These are phyloP conservation scores for Trypanosoma platydactyli DNA, from an alignment of 208 protist species.

Conservation along the genomic window DNA sequence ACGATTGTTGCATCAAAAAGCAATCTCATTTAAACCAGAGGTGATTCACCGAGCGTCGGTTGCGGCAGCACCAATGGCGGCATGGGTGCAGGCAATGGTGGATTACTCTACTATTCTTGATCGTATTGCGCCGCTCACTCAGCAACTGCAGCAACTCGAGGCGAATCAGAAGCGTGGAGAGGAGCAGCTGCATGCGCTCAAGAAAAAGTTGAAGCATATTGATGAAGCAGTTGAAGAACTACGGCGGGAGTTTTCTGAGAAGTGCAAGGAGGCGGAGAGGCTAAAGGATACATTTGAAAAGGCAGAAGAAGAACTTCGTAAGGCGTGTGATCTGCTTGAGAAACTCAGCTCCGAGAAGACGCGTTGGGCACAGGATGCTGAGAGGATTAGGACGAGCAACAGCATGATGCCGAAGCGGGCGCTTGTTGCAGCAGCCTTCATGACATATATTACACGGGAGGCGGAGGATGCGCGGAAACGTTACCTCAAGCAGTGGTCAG, in stretches of 20 bases:
- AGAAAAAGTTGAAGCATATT: slow-evolving; percentile 88
- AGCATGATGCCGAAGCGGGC: slow-evolving; percentile 78
- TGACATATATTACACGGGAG: slow-evolving; percentile 90
- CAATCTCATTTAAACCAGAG: slow-evolving; percentile 91
- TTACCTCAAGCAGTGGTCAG: slow-evolving; percentile 81
- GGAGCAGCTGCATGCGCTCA: slow-evolving; percentile 70
- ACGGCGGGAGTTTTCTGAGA: slow-evolving; percentile 82
- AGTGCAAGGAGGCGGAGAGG: slow-evolving; percentile 93
- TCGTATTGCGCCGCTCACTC: slow-evolving; percentile 83
- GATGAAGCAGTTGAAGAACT: slow-evolving; percentile 83
- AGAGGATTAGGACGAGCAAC: slow-evolving; percentile 66
- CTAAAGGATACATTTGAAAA: slow-evolving; percentile 87
- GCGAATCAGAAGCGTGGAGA: slow-evolving; percentile 72
- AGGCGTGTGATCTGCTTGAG: slow-evolving; percentile 91
- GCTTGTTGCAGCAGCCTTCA: slow-evolving; percentile 88
- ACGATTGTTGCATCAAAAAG: slow-evolving; percentile 87
- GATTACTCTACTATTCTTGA: slow-evolving; percentile 95
- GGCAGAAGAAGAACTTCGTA: slow-evolving; percentile 85
- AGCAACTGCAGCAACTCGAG: slow-evolving; percentile 84
- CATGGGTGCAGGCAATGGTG: slow-evolving; percentile 97
- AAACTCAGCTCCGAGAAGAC: slow-evolving; percentile 96
- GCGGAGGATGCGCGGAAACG: slow-evolving; percentile 82
- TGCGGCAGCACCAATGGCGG: slow-evolving; percentile 95
- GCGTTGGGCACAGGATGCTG: slow-evolving; percentile 91
- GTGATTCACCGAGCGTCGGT: slow-evolving; percentile 90